Base-by-base conservation (phyloP, 192 early-diverging fungal genomes). In the Entomortierella lignicola region DNA sequence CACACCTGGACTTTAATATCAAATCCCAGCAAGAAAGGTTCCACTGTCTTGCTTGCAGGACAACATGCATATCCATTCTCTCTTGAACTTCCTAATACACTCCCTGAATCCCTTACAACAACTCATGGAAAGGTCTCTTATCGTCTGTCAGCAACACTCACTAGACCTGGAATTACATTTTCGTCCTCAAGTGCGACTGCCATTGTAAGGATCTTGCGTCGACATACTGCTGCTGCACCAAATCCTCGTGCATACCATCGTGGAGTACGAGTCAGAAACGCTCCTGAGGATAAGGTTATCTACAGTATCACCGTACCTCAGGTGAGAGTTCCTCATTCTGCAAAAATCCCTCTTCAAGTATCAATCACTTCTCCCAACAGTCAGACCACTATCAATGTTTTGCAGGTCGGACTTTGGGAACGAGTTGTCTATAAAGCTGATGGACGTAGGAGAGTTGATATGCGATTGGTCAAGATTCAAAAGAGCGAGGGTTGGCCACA, bases 1-100 rank as follows among this genome's bases (percentile, higher is more conserved):
- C 75, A 79, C 37, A 61, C 63, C 20, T 79, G 75, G 75, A 2
- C 48, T 11, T 11, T 79, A 2, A 70, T 79, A 51, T 32, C 62
- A 32, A 67, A 69, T 13, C 31, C 34, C 2, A 47, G 69, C 69
- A 65, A 66, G 15, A 58, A 61, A 8, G 43, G 56, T 21, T 15
- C 54, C 25, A 65, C 53, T 23, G 29, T 60, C 8, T n/a, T 77
- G 4, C 26, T 27, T 15, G 64, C 72, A 32, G 72, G 77, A n/a
- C 64, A 57, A 31, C 67, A 83, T 55, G 48, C 68, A 20, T 83
- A 59, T 57, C 67, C 82, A 8, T 83, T 83, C 65, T 58, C 60
- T 34, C 44, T 83, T 13, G 69, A 71, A 15, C 42, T 83, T 13
- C 77, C 82, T 0, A 70, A 67, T 29, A 81, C 54, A 0, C 50